Conservation (phyloP, 108 stramenopile species). For the Cyclotella baltica region DNA sequence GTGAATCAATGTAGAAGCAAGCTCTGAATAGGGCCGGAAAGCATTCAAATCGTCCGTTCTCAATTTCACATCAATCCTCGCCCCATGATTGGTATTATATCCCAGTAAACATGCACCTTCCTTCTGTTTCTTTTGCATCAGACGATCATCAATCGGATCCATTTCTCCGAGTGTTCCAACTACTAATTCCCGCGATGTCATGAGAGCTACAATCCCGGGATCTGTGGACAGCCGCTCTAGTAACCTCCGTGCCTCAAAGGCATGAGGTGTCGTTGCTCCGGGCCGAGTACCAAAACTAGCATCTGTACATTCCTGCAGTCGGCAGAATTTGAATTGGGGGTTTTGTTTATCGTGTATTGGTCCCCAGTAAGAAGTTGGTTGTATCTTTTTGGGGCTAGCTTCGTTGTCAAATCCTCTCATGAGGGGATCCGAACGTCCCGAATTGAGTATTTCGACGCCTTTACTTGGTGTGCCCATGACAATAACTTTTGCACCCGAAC, state of each 20-base stretch:
- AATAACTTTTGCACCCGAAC: constrained; percentile 59
- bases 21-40: constrained; percentile 70
- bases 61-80: constrained; percentile 74
- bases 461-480: constrained; percentile 60
- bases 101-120: constrained; percentile 74
- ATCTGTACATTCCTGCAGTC: constrained; percentile 66
- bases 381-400: background rate
- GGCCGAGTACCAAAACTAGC: constrained; percentile 70
- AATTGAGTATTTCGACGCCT: constrained; percentile 47
- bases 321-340: constrained; percentile 65
- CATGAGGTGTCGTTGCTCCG: constrained; percentile 64
- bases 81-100: constrained; percentile 83
- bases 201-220: constrained; percentile 70
- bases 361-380: constrained; percentile 29
- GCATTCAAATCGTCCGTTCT: constrained; percentile 67
- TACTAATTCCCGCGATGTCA: constrained; percentile 71
- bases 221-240: constrained; percentile 70
- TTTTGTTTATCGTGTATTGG: constrained; percentile 27
- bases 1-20: constrained; percentile 76
- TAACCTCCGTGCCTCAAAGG: constrained; percentile 69
- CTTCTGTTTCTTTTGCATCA: constrained; percentile 70
- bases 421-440: constrained; percentile 69
- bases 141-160: constrained; percentile 85
- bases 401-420: constrained; percentile 77
- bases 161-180: constrained; percentile 82